Evolutionary conservation across 352 stramenopile genomes (phyloP).

Genomic region (Phytophthora pisi): DNA sequence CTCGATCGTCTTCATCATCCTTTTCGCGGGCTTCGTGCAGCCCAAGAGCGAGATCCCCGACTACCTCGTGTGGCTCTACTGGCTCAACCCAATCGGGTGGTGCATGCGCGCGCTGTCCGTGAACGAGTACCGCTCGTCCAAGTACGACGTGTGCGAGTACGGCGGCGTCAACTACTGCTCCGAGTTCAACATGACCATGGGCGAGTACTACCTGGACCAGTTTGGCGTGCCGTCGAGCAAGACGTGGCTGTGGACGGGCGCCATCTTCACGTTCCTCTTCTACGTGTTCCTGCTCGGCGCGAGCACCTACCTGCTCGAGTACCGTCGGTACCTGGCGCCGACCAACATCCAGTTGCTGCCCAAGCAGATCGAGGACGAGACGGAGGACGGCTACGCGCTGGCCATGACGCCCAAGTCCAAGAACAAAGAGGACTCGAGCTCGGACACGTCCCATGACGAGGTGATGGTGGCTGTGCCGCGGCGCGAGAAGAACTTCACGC

Average conservation of each 20-base stretch:
- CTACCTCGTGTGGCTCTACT: constrained; percentile 51
- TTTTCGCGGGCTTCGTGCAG: constrained; percentile 56
- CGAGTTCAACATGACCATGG: constrained; percentile 34
- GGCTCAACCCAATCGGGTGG: constrained; percentile 50
- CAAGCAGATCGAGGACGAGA: constrained; percentile 24
- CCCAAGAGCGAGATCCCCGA: constrained; percentile 40
- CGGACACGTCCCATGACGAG: constrained; percentile 20
- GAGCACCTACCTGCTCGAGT: constrained; percentile 38
- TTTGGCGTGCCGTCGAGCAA: constrained; percentile 51
- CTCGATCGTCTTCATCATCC: constrained; percentile 34
- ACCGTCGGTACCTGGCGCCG: constrained; percentile 23
- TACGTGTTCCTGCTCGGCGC: constrained; percentile 45
- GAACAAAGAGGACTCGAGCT: constrained; percentile 14
- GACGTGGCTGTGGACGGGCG: constrained; percentile 44
- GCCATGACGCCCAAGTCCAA: constrained; percentile 17
- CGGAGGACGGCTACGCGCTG: constrained; percentile 16
- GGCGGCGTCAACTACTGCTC: constrained; percentile 45
- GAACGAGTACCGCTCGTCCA: constrained; percentile 47
- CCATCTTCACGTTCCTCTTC: constrained; percentile 30
- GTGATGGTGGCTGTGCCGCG: constrained; percentile 20
- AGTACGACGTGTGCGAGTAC: constrained; percentile 40
- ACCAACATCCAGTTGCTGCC: constrained; percentile 14
- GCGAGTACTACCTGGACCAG: constrained; percentile 40
- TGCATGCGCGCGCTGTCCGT: constrained; percentile 46
- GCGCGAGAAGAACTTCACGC: constrained; percentile 29